Evolutionary conservation across 2,329 filamentous ascomycete species (phyloP).

Genomic region (Colletotrichum sublineola): DNA sequence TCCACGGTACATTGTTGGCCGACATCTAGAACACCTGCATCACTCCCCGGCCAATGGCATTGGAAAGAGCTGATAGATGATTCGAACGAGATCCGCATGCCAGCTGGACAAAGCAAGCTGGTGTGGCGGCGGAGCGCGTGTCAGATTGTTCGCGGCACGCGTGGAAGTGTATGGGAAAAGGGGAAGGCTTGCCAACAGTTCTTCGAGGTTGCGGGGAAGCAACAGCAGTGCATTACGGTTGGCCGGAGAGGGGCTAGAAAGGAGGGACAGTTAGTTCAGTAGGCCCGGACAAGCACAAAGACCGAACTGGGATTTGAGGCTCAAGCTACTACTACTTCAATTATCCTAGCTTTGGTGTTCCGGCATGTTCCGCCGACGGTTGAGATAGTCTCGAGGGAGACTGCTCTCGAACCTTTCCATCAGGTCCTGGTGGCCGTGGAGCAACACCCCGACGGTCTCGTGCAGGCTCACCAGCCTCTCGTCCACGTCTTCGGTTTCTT

Average conservation of each 20-base stretch:
- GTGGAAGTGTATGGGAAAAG: neutral
- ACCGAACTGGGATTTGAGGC: neutral
- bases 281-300: no score
- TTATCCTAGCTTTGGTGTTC: neutral
- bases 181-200: constrained; percentile 5
- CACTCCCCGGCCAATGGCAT: no score
- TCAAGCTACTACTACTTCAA: no score
- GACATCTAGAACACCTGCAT: no score
- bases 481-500: neutral
- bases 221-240: no score
- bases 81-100: neutral
- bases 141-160: neutral
- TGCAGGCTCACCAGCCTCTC: constrained; percentile 16
- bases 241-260: no score
- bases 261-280: no score
- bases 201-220: neutral
- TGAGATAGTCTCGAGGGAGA: constrained; percentile 25
- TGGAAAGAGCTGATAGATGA: no score
- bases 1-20: neutral
- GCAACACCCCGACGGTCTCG: constrained; percentile 6
- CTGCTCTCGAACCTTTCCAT: constrained; percentile 35
- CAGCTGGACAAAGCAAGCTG: neutral
- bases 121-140: neutral
- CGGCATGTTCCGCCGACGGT: neutral
- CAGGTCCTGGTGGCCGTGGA: constrained; percentile 29